Conservation (phyloP, 345 rosid species). For the Atalantia buxifolia region DNA sequence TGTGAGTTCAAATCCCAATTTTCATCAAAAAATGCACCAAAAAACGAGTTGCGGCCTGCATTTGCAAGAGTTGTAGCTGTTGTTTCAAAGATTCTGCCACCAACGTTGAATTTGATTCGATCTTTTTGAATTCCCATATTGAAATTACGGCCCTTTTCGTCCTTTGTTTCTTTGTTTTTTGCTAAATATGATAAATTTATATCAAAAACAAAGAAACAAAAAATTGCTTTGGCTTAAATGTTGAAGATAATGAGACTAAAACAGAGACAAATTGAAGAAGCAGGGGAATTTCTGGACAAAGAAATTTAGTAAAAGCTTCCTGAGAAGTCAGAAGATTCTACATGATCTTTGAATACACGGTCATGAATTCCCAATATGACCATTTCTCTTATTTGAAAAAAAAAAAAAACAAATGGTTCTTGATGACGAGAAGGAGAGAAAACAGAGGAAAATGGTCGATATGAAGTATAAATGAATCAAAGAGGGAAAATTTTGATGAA, state of each 20-base stretch:
- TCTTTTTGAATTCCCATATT: slow-evolving; percentile 74
- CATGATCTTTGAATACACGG: background rate
- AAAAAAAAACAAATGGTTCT: background rate
- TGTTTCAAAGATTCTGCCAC: slow-evolving; percentile 87
- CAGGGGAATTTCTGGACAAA: slow-evolving; percentile 8
- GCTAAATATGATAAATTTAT: background rate
- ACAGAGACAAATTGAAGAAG: background rate
- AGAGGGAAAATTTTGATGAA: slow-evolving; percentile 7
- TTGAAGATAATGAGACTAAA: background rate
- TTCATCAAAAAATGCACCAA: slow-evolving; percentile 79
- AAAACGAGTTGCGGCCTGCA: slow-evolving; percentile 86
- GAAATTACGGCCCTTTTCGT: background rate
- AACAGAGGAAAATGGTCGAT: slow-evolving; percentile 4
- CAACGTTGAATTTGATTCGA: slow-evolving; percentile 76
- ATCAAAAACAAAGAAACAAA: background rate
- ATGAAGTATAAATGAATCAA: background rate
- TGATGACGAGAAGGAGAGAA: background rate
- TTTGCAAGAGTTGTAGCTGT: slow-evolving; percentile 91
- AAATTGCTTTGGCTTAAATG: background rate
- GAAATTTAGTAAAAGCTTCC: slow-evolving; percentile 7
- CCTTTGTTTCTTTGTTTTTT: background rate
- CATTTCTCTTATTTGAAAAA: background rate
- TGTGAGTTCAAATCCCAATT: slow-evolving; percentile 56
- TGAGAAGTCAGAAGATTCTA: slow-evolving; percentile 12
- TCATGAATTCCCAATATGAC: background rate